Conservation (phyloP, 2,329 filamentous ascomycete species). For the Fusarium globosum region DNA sequence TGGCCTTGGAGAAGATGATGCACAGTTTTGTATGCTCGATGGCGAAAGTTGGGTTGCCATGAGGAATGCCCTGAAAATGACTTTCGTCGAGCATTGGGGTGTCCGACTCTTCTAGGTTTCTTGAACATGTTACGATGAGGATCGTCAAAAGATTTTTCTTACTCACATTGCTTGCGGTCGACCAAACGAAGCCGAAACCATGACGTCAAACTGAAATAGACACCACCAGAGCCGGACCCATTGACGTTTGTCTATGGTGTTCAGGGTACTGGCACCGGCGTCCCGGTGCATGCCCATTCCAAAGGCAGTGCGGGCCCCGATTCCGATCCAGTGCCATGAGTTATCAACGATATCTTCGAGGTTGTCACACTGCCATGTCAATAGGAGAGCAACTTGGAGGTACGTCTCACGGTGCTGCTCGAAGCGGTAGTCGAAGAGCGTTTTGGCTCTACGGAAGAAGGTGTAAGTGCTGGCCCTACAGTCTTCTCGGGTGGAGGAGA, state of each 20-base stretch:
- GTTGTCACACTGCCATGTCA: conserved; percentile 67
- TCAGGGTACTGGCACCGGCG: conserved; percentile 44
- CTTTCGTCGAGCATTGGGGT: conserved; percentile 55
- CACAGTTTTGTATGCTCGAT: conserved; percentile 63
- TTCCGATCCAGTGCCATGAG: conserved; percentile 63
- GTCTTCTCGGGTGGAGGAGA: conserved; percentile 54
- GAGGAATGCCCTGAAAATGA: conserved; percentile 56
- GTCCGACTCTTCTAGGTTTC: conserved; percentile 63
- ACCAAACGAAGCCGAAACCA: conserved; percentile 56
- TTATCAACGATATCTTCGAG: conserved; percentile 66
- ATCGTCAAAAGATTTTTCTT: not conserved
- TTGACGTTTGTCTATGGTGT: conserved; percentile 48
- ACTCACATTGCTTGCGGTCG: conserved; percentile 61
- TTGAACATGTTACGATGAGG: conserved; percentile 8
- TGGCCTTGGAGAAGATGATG: conserved; percentile 58
- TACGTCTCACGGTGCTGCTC: conserved; percentile 64
- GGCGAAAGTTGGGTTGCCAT: conserved; percentile 56
- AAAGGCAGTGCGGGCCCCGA: conserved; percentile 62
- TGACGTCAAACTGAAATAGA: conserved; percentile 53
- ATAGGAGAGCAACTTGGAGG: conserved; percentile 64
- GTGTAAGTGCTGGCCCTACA: conserved; percentile 54
- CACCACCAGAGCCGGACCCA: conserved; percentile 56
- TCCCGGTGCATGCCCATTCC: conserved; percentile 65
- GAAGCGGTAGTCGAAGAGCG: conserved; percentile 63
- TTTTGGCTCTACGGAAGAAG: conserved; percentile 64